Conservation (phyloP, 169 alveolate genomes). For the Eimeria acervulina region DNA sequence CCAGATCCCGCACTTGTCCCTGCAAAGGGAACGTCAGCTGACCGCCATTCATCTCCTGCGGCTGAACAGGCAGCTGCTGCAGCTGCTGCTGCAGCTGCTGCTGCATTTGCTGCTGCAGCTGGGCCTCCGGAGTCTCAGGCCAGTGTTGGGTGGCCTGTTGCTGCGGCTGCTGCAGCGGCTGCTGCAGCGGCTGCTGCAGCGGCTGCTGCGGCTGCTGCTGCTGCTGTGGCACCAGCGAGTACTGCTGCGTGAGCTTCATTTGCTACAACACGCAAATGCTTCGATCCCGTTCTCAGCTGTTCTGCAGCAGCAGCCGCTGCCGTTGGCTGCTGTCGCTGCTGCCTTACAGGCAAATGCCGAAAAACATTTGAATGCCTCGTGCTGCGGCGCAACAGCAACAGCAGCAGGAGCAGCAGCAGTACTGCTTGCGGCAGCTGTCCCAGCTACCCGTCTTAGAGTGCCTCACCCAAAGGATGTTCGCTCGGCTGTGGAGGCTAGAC, state of each 20-base stretch:
- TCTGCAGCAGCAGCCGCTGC: constrained; percentile 36
- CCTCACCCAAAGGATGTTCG: background rate
- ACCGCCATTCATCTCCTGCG: constrained; percentile 22
- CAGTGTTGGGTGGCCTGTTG: constrained; percentile 1
- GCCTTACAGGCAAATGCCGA: background rate
- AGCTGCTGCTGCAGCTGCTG: constrained; percentile 44
- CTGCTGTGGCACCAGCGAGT: constrained; percentile 56
- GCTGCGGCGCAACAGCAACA: constrained; percentile 11
- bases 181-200: constrained; percentile 29
- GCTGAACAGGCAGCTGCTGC: constrained; percentile 46
- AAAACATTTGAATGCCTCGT: constrained; percentile 33
- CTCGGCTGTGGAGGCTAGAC: background rate
- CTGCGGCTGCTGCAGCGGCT: background rate
- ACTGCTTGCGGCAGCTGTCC: background rate
- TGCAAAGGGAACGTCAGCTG: constrained; percentile 10
- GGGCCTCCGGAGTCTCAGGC: background rate
- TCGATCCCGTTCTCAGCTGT: background rate
- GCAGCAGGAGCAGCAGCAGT: constrained; percentile 26
- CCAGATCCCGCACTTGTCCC: background rate
- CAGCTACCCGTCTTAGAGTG: background rate
- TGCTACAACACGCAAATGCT: background rate
- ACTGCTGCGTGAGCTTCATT: constrained; percentile 43
- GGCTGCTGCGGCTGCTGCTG: constrained; percentile 4
- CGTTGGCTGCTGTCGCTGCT: constrained; percentile 39
- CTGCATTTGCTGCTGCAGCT: constrained; percentile 1